Percentiles rank a stretch among this genome's conserved stretches.
These are phyloP conservation scores for Carex arenaria DNA, from an alignment of 202 grass and related monocot genomes.

Conservation along the genomic window DNA sequence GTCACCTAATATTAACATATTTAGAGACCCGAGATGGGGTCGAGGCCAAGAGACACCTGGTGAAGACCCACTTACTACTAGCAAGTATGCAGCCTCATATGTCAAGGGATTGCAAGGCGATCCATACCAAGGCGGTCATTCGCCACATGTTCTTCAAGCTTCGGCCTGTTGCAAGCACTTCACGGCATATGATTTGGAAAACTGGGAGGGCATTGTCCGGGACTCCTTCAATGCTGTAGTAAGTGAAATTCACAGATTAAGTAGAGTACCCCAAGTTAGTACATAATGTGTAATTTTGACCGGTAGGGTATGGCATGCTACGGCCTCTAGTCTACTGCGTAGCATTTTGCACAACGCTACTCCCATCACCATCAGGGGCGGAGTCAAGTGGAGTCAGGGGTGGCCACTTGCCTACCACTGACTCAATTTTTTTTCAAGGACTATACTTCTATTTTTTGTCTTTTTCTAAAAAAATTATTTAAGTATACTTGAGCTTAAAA, in stretches of 20 bases:
- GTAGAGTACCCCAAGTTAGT: not conserved
- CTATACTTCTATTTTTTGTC: no score
- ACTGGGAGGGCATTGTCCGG: slow-evolving; percentile 43
- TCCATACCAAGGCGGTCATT: not conserved
- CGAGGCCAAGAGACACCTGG: slow-evolving; percentile 70
- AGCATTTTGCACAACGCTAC: not conserved
- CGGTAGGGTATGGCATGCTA: not conserved
- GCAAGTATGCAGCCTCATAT: slow-evolving; percentile 45
- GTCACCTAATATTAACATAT: slow-evolving; percentile 79
- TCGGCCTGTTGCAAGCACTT: slow-evolving; percentile 79
- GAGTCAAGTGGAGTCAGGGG: no score
- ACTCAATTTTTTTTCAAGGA: no score
- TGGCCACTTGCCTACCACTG: no score
- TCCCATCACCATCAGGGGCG: no score
- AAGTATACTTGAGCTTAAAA: no score
- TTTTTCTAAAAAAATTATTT: no score
- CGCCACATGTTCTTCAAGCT: slow-evolving; percentile 29
- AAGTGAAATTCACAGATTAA: not conserved
- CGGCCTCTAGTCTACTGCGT: not conserved
- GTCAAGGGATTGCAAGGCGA: slow-evolving; percentile 58
- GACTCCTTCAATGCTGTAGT: slow-evolving; percentile 43
- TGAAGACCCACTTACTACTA: slow-evolving; percentile 45
- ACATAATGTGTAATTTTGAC: not conserved
- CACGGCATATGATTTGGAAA: slow-evolving; percentile 67
- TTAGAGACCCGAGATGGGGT: slow-evolving; percentile 68